Evolutionary conservation across 2,329 filamentous ascomycete species (phyloP).

Genomic region (Xylariaceae sp.): DNA sequence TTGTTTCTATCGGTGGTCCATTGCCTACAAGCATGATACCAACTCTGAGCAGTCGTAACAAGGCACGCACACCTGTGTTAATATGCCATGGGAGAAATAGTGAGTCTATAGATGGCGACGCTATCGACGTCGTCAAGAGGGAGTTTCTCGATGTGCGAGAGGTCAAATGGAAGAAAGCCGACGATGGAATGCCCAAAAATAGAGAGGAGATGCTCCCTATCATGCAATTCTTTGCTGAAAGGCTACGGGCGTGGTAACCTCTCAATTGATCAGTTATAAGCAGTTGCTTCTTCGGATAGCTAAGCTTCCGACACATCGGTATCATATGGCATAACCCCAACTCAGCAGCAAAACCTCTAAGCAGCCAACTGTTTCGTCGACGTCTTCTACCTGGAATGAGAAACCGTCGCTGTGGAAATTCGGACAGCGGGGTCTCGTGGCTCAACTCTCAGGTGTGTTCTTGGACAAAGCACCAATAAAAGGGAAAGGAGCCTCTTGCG

Average conservation of each 20-base stretch:
- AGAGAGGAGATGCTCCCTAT: conserved; percentile 85
- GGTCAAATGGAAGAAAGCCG: conserved; percentile 64
- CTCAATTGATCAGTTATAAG: no score
- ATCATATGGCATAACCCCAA: no score
- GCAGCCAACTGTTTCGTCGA: no score
- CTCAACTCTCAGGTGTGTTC: background rate
- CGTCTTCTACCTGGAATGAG: no score
- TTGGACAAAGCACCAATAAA: background rate
- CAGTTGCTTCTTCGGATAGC: no score
- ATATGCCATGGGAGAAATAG: conserved; percentile 52
- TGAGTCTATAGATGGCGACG: conserved; percentile 50
- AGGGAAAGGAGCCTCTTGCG: background rate
- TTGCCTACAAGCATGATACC: conserved; percentile 50
- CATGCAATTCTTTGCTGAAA: conserved; percentile 76
- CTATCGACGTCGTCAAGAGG: conserved; percentile 58
- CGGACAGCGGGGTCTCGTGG: no score
- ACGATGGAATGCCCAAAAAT: conserved; percentile 77
- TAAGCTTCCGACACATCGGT: no score
- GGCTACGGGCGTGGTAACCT: conserved; percentile 42
- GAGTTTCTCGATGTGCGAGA: conserved; percentile 65
- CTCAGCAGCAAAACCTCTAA: no score
- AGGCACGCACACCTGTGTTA: conserved; percentile 60
- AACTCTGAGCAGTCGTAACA: conserved; percentile 40
- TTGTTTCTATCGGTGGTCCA: conserved; percentile 59
- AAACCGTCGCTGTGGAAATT: no score